phyloP scores from a whole-genome alignment of 1,139 yeast species.

The Yamadazyma triangularis region DNA sequence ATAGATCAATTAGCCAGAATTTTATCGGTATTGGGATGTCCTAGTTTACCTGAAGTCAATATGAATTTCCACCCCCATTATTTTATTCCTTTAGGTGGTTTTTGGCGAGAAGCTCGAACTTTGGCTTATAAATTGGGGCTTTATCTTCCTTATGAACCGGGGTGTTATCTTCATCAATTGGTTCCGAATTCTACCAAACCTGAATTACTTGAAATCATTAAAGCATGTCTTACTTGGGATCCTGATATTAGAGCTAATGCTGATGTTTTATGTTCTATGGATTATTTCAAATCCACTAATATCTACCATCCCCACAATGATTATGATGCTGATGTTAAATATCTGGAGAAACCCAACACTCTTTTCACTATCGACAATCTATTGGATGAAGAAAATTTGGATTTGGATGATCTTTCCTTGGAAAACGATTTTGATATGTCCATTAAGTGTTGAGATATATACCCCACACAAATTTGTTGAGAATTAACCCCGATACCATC shows the following conservation, averaged over 20 bases:
- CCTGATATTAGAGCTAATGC: constrained; percentile 53
- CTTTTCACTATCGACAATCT: too few species aligned
- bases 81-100: constrained; percentile 55
- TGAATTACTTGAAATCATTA: constrained; percentile 47
- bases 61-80: constrained; percentile 11
- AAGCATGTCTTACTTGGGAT: constrained; percentile 61
- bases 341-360: too few species aligned
- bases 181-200: constrained; percentile 19
- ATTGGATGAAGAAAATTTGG: too few species aligned
- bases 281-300: too few species aligned
- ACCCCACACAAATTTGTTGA: too few species aligned
- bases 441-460: too few species aligned
- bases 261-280: constrained; percentile 39
- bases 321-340: too few species aligned
- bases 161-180: constrained; percentile 22
- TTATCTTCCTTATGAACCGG: constrained; percentile 42
- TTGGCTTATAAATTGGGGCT: constrained; percentile 52
- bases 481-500: too few species aligned
- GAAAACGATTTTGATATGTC: too few species aligned
- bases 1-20: constrained; percentile 72
- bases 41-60: constrained; percentile 24
- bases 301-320: too few species aligned
- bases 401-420: too few species aligned
- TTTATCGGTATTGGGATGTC: constrained; percentile 67
- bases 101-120: constrained; percentile 56